These are phyloP conservation scores for Botryosphaeria dothidea DNA, from an alignment of 2,329 filamentous ascomycete genomes.

Conservation along the genomic window DNA sequence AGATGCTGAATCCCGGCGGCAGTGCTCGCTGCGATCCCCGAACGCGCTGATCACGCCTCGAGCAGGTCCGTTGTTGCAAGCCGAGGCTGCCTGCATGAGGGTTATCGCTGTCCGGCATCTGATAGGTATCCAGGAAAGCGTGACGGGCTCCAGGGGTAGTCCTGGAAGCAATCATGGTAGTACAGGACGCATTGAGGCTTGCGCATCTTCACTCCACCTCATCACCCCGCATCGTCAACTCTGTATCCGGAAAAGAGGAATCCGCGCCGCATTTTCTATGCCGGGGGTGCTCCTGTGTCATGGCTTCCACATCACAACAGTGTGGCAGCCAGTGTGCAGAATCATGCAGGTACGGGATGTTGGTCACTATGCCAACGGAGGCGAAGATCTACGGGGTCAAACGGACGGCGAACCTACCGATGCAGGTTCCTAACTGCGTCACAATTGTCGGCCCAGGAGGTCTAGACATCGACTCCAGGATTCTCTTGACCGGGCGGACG, in stretches of 20 bases:
- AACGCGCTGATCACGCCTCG: background rate
- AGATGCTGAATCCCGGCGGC: background rate
- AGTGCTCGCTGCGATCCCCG: background rate
- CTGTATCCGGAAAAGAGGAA: background rate
- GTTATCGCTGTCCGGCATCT: background rate
- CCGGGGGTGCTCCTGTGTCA: background rate
- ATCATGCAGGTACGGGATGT: background rate
- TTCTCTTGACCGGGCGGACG: background rate
- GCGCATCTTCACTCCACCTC: conserved; percentile 1
- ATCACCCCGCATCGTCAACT: conserved; percentile 7
- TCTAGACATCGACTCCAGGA: background rate
- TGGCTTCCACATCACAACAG: background rate
- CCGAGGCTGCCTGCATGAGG: background rate
- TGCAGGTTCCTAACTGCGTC: background rate
- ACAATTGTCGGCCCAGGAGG: background rate
- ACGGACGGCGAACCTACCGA: background rate
- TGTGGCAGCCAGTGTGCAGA: background rate
- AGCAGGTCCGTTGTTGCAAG: background rate
- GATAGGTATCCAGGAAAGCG: background rate
- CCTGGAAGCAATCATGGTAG: conserved; percentile 10
- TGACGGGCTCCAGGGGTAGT: background rate
- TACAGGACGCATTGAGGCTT: conserved; percentile 2
- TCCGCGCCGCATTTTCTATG: background rate
- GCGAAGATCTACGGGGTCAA: background rate
- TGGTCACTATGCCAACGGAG: background rate